phyloP scores from a whole-genome alignment of 2,329 filamentous ascomycete genomes.

The Beauveria medogensis region DNA sequence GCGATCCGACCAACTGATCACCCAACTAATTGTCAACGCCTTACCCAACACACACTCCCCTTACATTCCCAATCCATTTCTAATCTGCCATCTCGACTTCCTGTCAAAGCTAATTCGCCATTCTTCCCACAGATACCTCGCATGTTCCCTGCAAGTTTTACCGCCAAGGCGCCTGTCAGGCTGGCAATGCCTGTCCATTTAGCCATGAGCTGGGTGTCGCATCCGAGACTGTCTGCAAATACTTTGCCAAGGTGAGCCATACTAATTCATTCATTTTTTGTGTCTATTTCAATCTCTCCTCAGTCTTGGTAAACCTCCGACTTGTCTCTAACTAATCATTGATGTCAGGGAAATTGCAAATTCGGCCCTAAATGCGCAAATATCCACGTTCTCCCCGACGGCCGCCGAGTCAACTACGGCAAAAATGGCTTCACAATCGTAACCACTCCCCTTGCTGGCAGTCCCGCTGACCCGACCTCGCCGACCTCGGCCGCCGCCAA shows the following conservation, averaged over 20 bases:
- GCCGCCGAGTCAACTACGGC: conserved; percentile 78
- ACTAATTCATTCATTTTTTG: neutral
- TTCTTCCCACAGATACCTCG: conserved; percentile 62
- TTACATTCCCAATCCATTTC: neutral
- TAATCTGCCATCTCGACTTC: neutral
- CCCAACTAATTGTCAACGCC: neutral
- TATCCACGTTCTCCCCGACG: conserved; percentile 90
- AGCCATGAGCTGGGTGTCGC: conserved; percentile 83
- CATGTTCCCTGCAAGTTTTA: conserved; percentile 99
- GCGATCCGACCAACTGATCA: neutral
- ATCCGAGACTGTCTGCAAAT: conserved; percentile 90
- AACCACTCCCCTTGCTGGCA: conserved; percentile 53
- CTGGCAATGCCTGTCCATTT: conserved; percentile 91
- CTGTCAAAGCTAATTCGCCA: conserved; percentile 16
- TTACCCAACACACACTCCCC: conserved; percentile 14
- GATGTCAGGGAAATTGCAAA: conserved; percentile 83
- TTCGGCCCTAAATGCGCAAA: conserved; percentile 97
- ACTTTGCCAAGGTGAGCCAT: conserved; percentile 82
- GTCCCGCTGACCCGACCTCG: conserved; percentile 44
- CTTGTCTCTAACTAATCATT: neutral
- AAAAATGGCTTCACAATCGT: conserved; percentile 61
- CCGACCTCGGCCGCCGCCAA: conserved; percentile 41
- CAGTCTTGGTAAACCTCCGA: neutral
- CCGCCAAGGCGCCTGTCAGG: conserved; percentile 90
- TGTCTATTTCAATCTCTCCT: neutral